phyloP scores from a whole-genome alignment of 108 stramenopile genomes.

The Conticribra weissflogii region DNA sequence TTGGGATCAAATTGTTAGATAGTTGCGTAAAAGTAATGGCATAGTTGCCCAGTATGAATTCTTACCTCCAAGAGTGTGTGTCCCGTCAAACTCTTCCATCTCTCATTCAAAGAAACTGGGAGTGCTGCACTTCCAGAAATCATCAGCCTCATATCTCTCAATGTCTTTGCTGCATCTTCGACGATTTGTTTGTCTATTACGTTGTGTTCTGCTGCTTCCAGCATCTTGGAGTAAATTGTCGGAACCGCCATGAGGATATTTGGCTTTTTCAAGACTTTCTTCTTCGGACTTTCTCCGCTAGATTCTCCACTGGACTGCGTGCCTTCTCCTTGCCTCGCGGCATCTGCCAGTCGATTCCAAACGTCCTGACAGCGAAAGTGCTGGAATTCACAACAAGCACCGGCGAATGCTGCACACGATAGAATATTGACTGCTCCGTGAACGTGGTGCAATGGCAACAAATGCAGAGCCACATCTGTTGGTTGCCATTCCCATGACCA shows the following conservation, averaged over 20 bases:
- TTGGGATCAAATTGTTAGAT: background rate
- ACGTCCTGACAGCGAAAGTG: slow-evolving; percentile 39
- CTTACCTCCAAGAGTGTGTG: slow-evolving; percentile 55
- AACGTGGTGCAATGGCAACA: slow-evolving; percentile 56
- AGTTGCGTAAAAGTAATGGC: background rate
- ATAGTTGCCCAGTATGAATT: background rate
- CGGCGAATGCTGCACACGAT: slow-evolving; percentile 48
- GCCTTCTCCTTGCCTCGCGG: slow-evolving; percentile 5
- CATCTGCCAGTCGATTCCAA: slow-evolving; percentile 41
- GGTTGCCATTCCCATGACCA: slow-evolving; percentile 56
- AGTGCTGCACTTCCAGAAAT: slow-evolving; percentile 56
- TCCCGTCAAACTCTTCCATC: slow-evolving; percentile 51
- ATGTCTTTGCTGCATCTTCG: slow-evolving; percentile 33
- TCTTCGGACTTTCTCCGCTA: background rate
- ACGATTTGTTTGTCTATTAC: slow-evolving; percentile 18
- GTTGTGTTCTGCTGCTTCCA: slow-evolving; percentile 21
- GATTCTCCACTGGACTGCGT: slow-evolving; percentile 5
- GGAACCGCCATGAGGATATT: slow-evolving; percentile 32
- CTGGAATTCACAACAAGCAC: slow-evolving; percentile 53
- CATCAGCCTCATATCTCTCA: slow-evolving; percentile 47
- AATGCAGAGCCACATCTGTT: slow-evolving; percentile 44
- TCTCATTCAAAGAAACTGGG: slow-evolving; percentile 37
- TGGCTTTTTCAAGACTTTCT: background rate
- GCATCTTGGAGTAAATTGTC: slow-evolving; percentile 23
- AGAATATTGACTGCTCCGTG: slow-evolving; percentile 55